Evolutionary conservation across 768 basidiomycete species (phyloP).

Genomic region (Pisolithus marmoratus): DNA sequence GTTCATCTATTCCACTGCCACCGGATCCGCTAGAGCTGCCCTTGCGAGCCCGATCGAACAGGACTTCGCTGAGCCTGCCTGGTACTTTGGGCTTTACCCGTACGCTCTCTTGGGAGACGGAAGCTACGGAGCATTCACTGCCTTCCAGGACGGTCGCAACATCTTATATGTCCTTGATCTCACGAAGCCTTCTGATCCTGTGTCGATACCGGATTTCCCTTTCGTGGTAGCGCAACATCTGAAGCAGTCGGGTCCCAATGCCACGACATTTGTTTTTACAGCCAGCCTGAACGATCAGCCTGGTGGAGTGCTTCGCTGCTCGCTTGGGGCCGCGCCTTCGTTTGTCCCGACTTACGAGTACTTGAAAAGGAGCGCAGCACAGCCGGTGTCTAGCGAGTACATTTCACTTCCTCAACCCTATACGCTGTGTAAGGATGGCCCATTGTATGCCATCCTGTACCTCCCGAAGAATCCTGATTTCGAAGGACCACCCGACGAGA

Average conservation of each 20-base stretch:
- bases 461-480: conserved; percentile 58
- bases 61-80: conserved; percentile 21
- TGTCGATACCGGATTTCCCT: conserved; percentile 5
- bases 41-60: conserved; percentile 15
- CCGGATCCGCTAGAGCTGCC: conserved; percentile 20
- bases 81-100: conserved; percentile 13
- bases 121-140: conserved; percentile 25
- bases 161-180: conserved; percentile 29
- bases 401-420: conserved; percentile 10
- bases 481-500: conserved; percentile 42
- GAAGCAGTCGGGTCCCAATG: not conserved
- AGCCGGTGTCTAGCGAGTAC: not conserved
- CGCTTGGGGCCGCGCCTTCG: not conserved
- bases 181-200: not conserved
- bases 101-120: conserved; percentile 20
- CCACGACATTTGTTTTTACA: conserved; percentile 10
- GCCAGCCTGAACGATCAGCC: not conserved
- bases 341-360: no score
- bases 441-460: conserved; percentile 53
- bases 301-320: conserved; percentile 8
- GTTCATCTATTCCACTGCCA: conserved; percentile 16
- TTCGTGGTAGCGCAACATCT: conserved; percentile 12
- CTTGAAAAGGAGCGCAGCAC: no score
- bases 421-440: conserved; percentile 3
- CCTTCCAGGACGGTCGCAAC: conserved; percentile 23